Conservation (phyloP, 352 stramenopile species). For the Phytophthora hibernalis region DNA sequence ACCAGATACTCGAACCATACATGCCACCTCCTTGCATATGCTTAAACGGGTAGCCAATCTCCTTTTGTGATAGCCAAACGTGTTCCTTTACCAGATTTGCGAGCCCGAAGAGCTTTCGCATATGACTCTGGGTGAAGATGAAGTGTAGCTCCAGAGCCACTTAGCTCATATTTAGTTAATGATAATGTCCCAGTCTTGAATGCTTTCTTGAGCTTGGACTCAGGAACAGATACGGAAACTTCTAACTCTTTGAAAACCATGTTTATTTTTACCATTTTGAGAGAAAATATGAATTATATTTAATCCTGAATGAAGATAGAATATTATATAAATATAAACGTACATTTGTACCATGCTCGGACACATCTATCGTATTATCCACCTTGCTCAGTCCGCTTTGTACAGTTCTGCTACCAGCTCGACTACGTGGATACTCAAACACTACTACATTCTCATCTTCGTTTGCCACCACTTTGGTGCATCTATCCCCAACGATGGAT, state of each 20-base stretch:
- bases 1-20: too few relatives aligned
- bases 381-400: background rate
- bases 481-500: background rate
- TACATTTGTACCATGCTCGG: background rate
- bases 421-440: background rate
- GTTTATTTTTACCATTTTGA: too few relatives aligned
- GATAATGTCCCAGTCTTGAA: conserved; percentile 9
- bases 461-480: background rate
- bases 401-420: background rate
- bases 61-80: conserved; percentile 1
- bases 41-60: conserved; percentile 9
- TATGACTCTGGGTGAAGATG: conserved; percentile 28
- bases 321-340: background rate
- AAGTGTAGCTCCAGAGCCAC: conserved; percentile 5
- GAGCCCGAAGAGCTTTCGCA: conserved; percentile 14
- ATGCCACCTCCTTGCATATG: background rate
- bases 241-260: conserved; percentile 3
- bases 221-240: conserved; percentile 5
- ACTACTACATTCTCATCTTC: background rate
- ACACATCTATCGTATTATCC: too few relatives aligned
- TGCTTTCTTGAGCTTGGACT: conserved; percentile 1
- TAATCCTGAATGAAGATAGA: too few relatives aligned
- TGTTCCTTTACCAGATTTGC: background rate
- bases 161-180: conserved; percentile 15
- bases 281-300: too few relatives aligned